Percentiles rank a stretch among this genome's conserved stretches.
Conservation (phyloP, 78 protist species). For the Anaeramoeba flamelloides region DNA sequence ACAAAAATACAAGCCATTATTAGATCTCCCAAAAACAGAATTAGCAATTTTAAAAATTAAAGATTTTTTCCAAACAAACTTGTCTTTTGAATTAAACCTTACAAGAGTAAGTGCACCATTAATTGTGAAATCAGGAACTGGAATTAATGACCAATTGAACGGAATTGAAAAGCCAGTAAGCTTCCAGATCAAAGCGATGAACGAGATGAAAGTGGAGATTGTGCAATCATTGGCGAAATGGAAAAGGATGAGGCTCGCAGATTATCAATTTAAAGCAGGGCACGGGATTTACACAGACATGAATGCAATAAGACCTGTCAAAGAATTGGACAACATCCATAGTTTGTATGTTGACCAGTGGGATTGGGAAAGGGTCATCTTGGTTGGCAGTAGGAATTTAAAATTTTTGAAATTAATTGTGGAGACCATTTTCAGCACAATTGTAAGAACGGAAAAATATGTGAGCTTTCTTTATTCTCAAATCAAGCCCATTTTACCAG, state of each 20-base stretch:
- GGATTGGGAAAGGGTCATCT: too few species aligned
- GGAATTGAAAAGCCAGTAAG: slow-evolving; percentile 10
- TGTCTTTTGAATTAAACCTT: slow-evolving; percentile 3
- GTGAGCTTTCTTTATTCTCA: not conserved
- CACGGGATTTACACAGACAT: slow-evolving; percentile 11
- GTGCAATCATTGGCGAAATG: slow-evolving; percentile 17
- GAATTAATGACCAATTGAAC: slow-evolving; percentile 7
- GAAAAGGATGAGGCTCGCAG: slow-evolving; percentile 5
- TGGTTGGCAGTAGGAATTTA: not conserved
- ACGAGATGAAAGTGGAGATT: too few species aligned
- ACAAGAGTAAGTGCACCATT: slow-evolving; percentile 9
- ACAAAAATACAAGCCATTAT: too few species aligned
- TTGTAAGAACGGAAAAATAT: slow-evolving; percentile 6
- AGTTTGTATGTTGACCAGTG: slow-evolving; percentile 19
- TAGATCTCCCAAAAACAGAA: too few species aligned
- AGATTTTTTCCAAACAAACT: not conserved
- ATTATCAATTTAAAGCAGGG: not conserved
- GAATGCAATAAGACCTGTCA: slow-evolving; percentile 6
- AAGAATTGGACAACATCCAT: slow-evolving; percentile 13
- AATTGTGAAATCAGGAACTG: too few species aligned
- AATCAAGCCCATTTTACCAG: not conserved
- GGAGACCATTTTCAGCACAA: slow-evolving; percentile 6
- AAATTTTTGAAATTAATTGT: not conserved
- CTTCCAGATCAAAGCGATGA: not conserved
- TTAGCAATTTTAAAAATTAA: not conserved